Evolutionary conservation across 2,329 filamentous ascomycete species (phyloP).

Genomic region (Claviceps spartinae): DNA sequence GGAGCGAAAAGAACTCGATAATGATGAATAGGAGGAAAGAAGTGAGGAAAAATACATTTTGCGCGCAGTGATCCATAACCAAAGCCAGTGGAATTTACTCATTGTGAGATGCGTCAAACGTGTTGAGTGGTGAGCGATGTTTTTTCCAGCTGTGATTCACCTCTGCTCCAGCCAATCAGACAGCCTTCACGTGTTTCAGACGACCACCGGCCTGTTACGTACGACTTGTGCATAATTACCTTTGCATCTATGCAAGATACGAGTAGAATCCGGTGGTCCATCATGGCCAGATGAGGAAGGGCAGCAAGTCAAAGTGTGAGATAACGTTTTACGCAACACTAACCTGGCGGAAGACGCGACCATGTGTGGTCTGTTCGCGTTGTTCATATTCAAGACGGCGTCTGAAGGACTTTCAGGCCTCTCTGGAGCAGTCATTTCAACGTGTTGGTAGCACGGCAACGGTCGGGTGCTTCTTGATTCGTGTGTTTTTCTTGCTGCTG

Average conservation of each 20-base stretch:
- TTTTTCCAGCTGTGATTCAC: constrained; percentile 3
- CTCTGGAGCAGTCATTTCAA: not conserved
- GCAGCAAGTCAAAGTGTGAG: not conserved
- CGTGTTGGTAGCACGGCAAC: not conserved
- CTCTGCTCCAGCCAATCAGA: not conserved
- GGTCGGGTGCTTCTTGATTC: not conserved
- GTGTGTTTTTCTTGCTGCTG: constrained; percentile 2
- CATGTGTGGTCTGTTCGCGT: not conserved
- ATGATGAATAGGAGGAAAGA: not conserved
- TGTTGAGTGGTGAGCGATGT: not conserved
- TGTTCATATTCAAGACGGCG: constrained; percentile 13
- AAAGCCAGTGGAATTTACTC: not conserved
- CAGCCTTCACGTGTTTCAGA: constrained; percentile 2
- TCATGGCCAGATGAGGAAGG: not conserved
- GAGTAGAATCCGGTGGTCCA: not conserved
- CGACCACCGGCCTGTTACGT: not conserved
- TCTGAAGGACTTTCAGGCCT: constrained; percentile 12
- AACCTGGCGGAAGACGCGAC: constrained; percentile 4
- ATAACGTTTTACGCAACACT: not conserved
- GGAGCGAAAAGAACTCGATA: not conserved
- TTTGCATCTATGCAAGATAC: not conserved
- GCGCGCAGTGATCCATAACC: not conserved
- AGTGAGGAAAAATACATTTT: not conserved
- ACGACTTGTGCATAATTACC: not conserved
- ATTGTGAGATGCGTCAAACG: not conserved